Base-by-base conservation (phyloP, 495 filamentous ascomycete genomes). In the Penicillium canariense region DNA sequence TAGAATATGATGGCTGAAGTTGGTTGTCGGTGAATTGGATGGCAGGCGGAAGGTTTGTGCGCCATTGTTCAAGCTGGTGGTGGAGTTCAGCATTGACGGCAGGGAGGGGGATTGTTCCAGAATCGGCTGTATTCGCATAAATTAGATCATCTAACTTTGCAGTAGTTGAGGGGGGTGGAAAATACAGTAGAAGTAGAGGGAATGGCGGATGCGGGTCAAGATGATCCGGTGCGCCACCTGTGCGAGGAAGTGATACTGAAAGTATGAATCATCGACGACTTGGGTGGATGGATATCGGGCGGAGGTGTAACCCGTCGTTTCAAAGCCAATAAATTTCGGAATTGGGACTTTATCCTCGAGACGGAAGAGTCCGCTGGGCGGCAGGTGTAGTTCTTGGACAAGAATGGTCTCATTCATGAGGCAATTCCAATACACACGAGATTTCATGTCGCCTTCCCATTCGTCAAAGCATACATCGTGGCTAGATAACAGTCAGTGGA, bases 381-480 rank as follows among this genome's bases (percentile, higher is more conserved):
- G 75, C n/a, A 77, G 68, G 48, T 76, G 73, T 2, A 78, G 62
- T 39, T 78, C 75, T 61, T 78, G 75, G 0, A 75, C 71, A 11
- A 78, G 69, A 30, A 78, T 78, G 1, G 73, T 76, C 51, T 78
- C 75, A 47, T 76, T 75, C 75, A 78, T 78, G 9, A 78, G 65
- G 30, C 72, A 76, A 47, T 75, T 78, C 75, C 75, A 78, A 54
- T 73, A 78, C 2, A 78, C 73, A 6, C 75, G 68, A 10, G 75
- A 78, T 46, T 78, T 78, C 75, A 78, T 78, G 52, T 78, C 75
- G 27, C 75, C 75, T 59, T 77, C 75, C 75, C 75, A 78, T 57
- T 74, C 63, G 39, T 78, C 67, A 39, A 74, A 78, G 40, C 68
- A 73, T 25, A 78, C 70, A 32, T 77, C 66, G 43, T 71, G 75